Conservation (phyloP, 2,329 filamentous ascomycete genomes). For the Colletotrichum lindemuthianum region DNA sequence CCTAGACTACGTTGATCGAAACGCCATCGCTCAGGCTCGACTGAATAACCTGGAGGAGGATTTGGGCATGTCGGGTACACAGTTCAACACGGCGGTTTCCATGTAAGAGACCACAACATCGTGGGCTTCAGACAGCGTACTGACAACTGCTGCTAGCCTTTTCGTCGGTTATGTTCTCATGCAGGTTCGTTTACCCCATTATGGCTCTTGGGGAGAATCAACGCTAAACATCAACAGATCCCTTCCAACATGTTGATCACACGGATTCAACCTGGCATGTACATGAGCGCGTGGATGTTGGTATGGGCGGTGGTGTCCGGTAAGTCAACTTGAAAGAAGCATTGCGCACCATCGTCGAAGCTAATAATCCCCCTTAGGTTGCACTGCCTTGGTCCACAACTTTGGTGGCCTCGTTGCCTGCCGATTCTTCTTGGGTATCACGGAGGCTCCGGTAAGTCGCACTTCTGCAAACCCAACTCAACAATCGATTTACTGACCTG, state of each 20-base stretch:
- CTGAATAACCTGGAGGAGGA: slow-evolving; percentile 54
- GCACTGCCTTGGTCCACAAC: slow-evolving; percentile 48
- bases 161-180: slow-evolving; percentile 54
- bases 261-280: slow-evolving; percentile 52
- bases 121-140: too few species aligned
- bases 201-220: too few species aligned
- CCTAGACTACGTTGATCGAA: slow-evolving; percentile 52
- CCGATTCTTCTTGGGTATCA: slow-evolving; percentile 52
- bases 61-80: slow-evolving; percentile 51
- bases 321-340: slow-evolving; percentile 3
- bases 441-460: slow-evolving; percentile 47
- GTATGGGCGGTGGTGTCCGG: slow-evolving; percentile 52
- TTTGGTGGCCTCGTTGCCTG: slow-evolving; percentile 48
- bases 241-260: slow-evolving; percentile 57
- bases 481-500: neutral
- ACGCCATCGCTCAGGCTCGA: slow-evolving; percentile 58
- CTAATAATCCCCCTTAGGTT: slow-evolving; percentile 34
- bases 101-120: slow-evolving; percentile 40
- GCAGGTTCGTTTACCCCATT: slow-evolving; percentile 42
- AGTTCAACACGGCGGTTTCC: slow-evolving; percentile 49
- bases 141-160: slow-evolving; percentile 38
- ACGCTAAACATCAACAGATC: slow-evolving; percentile 22
- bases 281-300: slow-evolving; percentile 54
- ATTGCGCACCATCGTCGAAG: too few species aligned
- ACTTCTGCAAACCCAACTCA: neutral